These are phyloP conservation scores for Fraxinus greggii DNA, from an alignment of 305 asterid species.

Conservation along the genomic window DNA sequence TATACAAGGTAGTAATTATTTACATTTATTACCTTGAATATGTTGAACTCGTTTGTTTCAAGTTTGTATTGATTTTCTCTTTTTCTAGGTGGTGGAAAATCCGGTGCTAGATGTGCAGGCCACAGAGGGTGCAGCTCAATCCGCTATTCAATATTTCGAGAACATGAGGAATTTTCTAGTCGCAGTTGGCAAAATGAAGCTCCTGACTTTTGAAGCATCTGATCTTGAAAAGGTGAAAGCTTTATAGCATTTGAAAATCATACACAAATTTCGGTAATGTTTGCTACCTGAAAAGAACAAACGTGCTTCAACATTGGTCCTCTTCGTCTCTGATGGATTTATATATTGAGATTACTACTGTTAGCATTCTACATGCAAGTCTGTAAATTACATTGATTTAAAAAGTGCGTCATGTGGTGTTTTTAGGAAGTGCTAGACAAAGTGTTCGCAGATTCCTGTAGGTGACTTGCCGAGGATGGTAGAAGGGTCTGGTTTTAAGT, in stretches of 20 bases:
- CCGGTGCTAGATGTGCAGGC: conserved; percentile 71
- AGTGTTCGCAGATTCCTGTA: background rate
- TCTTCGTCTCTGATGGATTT: background rate
- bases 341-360: background rate
- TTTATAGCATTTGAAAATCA: background rate
- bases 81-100: conserved; percentile 75
- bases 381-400: background rate
- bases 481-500: background rate
- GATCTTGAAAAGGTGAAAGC: conserved; percentile 81
- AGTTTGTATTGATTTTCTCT: background rate
- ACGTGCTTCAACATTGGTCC: background rate
- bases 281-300: background rate
- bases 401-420: background rate
- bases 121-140: conserved; percentile 84
- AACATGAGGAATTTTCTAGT: conserved; percentile 83
- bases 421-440: background rate
- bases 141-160: conserved; percentile 91
- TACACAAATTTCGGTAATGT: background rate
- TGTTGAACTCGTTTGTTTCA: background rate
- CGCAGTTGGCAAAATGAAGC: conserved; percentile 85
- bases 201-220: conserved; percentile 81
- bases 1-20: conserved; percentile 57
- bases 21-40: background rate
- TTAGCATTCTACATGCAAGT: background rate
- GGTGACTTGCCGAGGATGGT: background rate